phyloP scores from a whole-genome alignment of 2,329 filamentous ascomycete species.

The Ascochyta viciae-villosae region DNA sequence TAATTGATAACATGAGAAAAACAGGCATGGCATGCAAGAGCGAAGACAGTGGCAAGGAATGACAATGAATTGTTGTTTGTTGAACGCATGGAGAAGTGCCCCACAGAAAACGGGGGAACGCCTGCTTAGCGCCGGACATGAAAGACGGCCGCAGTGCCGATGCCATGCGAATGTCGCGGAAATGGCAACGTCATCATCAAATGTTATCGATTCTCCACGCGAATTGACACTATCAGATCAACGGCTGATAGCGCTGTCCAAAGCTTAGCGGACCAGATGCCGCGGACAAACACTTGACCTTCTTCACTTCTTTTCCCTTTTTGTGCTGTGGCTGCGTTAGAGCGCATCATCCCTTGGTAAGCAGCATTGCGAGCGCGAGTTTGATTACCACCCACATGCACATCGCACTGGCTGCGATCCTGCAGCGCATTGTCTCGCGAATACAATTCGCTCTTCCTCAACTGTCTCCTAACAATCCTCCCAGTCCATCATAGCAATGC shows the following conservation, averaged over 20 bases:
- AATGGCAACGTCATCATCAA: conserved; percentile 15
- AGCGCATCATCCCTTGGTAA: conserved; percentile 29
- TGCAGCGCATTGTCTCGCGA: background rate
- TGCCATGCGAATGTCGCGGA: background rate
- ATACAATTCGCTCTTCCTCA: background rate
- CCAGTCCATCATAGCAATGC: conserved; percentile 23
- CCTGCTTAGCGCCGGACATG: conserved; percentile 4
- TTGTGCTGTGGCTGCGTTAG: background rate
- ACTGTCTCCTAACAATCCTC: background rate
- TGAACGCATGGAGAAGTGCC: background rate
- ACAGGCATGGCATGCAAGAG: too few species aligned
- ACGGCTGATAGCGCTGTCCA: conserved; percentile 5
- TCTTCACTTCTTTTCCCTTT: background rate
- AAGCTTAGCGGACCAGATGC: conserved; percentile 26
- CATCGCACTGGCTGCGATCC: background rate
- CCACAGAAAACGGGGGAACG: conserved; percentile 1
- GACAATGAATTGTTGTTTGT: too few species aligned
- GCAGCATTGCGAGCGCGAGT: conserved; percentile 23
- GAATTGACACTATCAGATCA: background rate
- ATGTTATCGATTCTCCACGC: conserved; percentile 8
- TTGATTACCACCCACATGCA: conserved; percentile 4
- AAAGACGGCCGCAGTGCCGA: conserved; percentile 5
- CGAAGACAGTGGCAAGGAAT: too few species aligned
- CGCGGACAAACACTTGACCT: conserved; percentile 16
- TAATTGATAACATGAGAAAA: too few species aligned